Evolutionary conservation across 164 flowering plant species (phyloP), one percentile per base, ranked within the genome.

Genomic region (Vitis amurensis): DNA sequence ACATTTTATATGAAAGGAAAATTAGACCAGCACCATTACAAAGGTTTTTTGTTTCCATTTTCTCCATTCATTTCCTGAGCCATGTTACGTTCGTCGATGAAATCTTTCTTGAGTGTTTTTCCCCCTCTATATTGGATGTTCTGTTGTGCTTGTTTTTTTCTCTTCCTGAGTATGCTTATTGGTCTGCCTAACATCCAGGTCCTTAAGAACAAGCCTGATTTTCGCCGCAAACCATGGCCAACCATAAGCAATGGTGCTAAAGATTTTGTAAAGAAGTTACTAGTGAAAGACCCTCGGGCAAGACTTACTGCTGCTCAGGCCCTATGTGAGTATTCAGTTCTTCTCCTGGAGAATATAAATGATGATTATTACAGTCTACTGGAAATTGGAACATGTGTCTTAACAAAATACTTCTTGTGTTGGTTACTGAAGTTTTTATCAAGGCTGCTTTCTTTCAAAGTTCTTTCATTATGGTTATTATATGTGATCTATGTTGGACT

Each of bases 291-390:
- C 80, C 97, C 98, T 50, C 88, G 92, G 68, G 91, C 91, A 63
- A 84, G 99, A 77, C 84, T 91, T 61, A 96, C 99, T 69, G 99
- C 99, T 64, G 92, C 99, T 73, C 99, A 93, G 82, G 98, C 99
- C 73, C 74, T 96, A 62, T 96, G 97, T 96, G 91, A 72, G 94
- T 77, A 61, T 79, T 61, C 64, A 1, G 37, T 48, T 51, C 61
- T 47, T 51, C 61, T 47, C 8, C 47, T 17, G 9, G 9, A 56
- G 58, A 50, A 16, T 1, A 67, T 3, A 50, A 27, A 6, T 47
- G 17, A 17, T 53, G 51, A 59, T 48, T 19, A 10, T 68, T 63
- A 37, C 44, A 37, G 44, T 37, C 4, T 68, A 9, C 16, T 56
- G 30, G 49, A 53, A 29, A 29, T 29, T 31, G 19, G 17, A 49